phyloP scores from a whole-genome alignment of 257 asterid genomes.

The Prunella vulgaris region DNA sequence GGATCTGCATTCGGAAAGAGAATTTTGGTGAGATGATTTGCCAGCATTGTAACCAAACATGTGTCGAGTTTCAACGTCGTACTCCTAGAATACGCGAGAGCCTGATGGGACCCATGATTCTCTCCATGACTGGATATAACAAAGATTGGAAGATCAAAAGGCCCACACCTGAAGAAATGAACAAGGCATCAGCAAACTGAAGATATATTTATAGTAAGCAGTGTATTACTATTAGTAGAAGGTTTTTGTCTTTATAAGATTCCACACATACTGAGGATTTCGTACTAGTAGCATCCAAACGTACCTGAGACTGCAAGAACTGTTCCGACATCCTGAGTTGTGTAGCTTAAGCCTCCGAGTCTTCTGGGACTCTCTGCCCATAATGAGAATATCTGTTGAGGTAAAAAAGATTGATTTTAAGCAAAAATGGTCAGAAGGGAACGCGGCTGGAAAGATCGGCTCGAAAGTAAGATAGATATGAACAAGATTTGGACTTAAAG shows the following conservation, averaged over 20 bases:
- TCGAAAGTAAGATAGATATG: neutral
- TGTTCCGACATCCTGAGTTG: slow-evolving; percentile 68
- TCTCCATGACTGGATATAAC: slow-evolving; percentile 57
- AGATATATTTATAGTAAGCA: no score
- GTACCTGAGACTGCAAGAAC: slow-evolving; percentile 70
- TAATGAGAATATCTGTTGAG: slow-evolving; percentile 63
- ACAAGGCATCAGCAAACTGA: slow-evolving; percentile 11
- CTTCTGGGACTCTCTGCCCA: slow-evolving; percentile 89
- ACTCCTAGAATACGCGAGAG: slow-evolving; percentile 63
- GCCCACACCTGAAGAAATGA: slow-evolving; percentile 53
- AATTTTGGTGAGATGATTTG: slow-evolving; percentile 9
- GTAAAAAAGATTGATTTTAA: neutral
- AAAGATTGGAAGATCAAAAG: slow-evolving; percentile 62
- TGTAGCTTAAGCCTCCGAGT: slow-evolving; percentile 71
- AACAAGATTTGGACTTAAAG: neutral
- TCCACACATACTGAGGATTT: neutral
- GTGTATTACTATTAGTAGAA: neutral
- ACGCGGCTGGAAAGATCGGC: no score
- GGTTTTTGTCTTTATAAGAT: neutral
- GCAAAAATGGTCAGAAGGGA: neutral
- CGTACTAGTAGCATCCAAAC: neutral
- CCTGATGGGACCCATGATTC: slow-evolving; percentile 46
- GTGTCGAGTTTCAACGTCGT: slow-evolving; percentile 29
- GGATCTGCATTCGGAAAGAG: slow-evolving; percentile 38
- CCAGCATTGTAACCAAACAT: neutral